A percentile compares a stretch with the other conserved stretches of the same genome.
Conservation (phyloP, 75 land plant genomes). For the Ceratopteris richardii region DNA sequence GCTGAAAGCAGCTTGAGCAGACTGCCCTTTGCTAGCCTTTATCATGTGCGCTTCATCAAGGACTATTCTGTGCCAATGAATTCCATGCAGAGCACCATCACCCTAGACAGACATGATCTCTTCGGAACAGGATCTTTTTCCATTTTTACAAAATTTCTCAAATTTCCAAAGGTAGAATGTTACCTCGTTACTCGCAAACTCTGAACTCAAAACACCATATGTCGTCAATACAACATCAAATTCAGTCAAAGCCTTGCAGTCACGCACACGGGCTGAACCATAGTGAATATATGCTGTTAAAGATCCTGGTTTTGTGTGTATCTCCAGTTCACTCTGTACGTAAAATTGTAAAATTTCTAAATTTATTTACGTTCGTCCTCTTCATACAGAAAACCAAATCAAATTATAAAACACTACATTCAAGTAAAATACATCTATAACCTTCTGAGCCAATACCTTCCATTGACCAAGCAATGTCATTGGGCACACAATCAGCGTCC, state of each 20-base stretch:
- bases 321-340: conserved; percentile 67
- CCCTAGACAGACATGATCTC: conserved; percentile 6
- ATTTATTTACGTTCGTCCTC: too few relatives aligned
- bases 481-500: conserved; percentile 80
- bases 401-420: too few relatives aligned
- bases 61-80: conserved; percentile 81
- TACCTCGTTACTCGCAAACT: conserved; percentile 20
- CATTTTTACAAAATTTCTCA: neutral
- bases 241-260: conserved; percentile 30
- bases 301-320: conserved; percentile 47
- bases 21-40: conserved; percentile 43
- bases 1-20: conserved; percentile 58
- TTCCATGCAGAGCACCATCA: conserved; percentile 49
- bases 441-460: conserved; percentile 42
- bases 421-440: neutral
- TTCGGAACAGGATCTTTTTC: neutral
- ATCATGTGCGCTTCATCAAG: conserved; percentile 92
- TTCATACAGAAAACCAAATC: too few relatives aligned
- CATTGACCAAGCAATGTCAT: conserved; percentile 91
- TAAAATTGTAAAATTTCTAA: too few relatives aligned
- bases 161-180: neutral
- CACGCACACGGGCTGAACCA: conserved; percentile 42
- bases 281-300: conserved; percentile 76
- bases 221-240: conserved; percentile 81
- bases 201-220: conserved; percentile 57